These are phyloP conservation scores for Scedosporium apiospermum DNA, from an alignment of 2,329 filamentous ascomycete genomes.

Conservation along the genomic window DNA sequence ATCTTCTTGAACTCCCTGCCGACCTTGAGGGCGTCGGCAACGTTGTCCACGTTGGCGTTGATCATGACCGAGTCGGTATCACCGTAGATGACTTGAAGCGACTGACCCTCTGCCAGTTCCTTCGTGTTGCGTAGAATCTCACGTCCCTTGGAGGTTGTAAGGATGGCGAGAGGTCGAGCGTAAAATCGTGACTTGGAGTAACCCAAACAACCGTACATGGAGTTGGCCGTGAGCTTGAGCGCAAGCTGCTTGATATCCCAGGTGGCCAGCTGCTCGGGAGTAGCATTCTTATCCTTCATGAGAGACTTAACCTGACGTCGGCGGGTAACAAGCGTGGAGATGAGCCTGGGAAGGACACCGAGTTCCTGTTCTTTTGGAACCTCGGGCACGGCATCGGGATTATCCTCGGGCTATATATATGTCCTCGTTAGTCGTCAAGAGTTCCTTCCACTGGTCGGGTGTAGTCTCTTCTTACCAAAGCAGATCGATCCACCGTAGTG, in stretches of 20 bases:
- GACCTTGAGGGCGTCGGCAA: conserved; percentile 81
- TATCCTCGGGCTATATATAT: conserved; percentile 32
- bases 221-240: conserved; percentile 94
- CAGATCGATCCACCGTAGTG: conserved; percentile 79
- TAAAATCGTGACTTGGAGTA: conserved; percentile 98
- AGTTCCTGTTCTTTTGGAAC: conserved; percentile 69
- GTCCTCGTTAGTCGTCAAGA: not conserved
- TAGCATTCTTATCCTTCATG: conserved; percentile 91
- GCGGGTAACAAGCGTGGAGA: conserved; percentile 81
- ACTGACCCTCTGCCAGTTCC: conserved; percentile 82
- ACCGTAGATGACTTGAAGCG: conserved; percentile 93
- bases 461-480: conserved; percentile 44
- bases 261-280: conserved; percentile 74
- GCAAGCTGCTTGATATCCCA: conserved; percentile 99
- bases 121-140: conserved; percentile 96
- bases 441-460: too few relatives aligned
- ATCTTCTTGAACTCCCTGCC: conserved; percentile 90
- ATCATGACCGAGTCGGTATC: conserved; percentile 99
- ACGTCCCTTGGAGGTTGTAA: conserved; percentile 94
- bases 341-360: conserved; percentile 82
- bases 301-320: conserved; percentile 88
- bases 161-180: conserved; percentile 83
- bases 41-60: conserved; percentile 93
- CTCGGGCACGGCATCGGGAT: conserved; percentile 83
- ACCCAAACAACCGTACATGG: conserved; percentile 98